Evolutionary conservation across 352 stramenopile species (phyloP), one percentile per base, ranked within the genome.

Genomic region (Globisporangium alternatum): DNA sequence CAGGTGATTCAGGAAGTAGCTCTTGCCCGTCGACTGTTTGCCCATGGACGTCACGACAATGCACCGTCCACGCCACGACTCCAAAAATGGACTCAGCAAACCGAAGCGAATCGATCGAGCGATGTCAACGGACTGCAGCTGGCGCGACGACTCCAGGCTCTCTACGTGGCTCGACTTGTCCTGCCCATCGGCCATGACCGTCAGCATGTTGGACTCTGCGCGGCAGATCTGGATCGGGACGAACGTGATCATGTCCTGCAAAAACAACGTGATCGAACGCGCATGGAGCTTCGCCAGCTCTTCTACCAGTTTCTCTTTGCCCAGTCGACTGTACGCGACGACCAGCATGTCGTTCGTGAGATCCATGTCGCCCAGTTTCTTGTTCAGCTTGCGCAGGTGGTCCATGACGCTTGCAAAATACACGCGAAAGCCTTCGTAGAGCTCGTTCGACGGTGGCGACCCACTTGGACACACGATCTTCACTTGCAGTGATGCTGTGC

Each of bases 1-100:
- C 62, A 92, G 57, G 52, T 91, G 83, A 28, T 93, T 93, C 2
- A 93, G 55, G 28, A 89, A 91, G 52, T 91, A 93, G 52, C 81
- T 90, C 44, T 93, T 91, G 3, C 83, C 83, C 2, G 83, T 93
- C 2, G 83, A 93, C 48, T 93, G 83, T 33, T 68, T 68, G 2
- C 56, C 64, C 64, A 69, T 62, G 9, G 64, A 69, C 19, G 64
- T 69, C 15, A 69, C 21, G 10, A 65, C 56, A 56, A 69, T 33
- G 56, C 64, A 69, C 33, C 56, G 56, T 19, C 56, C 64, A 25
- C 39, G 41, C 64, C 64, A 69, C 3, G 64, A 65, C 48, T 60
- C 64, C 17, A 69, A 21, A 21, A 69, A 56, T 7, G 64, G 64
- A 53, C 53, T 65, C 33, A 69, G 35, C n/a, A 69, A 15, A 2